A percentile compares a stretch with the other conserved stretches of the same genome.
Evolutionary conservation across 768 basidiomycete species (phyloP).

Genomic region (Fomitopsis serialis): DNA sequence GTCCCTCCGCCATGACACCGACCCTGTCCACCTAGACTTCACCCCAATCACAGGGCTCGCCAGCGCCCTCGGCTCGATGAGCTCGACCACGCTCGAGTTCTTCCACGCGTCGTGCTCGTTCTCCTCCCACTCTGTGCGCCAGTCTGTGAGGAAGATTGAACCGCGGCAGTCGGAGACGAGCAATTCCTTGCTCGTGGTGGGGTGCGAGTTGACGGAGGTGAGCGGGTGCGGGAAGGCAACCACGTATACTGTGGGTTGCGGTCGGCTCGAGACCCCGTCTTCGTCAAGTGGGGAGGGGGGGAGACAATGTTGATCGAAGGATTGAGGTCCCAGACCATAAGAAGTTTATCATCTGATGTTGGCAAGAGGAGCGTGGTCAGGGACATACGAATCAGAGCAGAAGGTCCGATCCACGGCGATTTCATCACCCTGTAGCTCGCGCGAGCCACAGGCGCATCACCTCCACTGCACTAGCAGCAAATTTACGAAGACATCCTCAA

Average conservation of each 20-base stretch:
- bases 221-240: conserved; percentile 73
- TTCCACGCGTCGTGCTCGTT: conserved; percentile 49
- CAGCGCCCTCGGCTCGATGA: conserved; percentile 64
- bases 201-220: conserved; percentile 62
- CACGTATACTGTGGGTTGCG: conserved; percentile 74
- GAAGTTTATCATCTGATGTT: conserved; percentile 69
- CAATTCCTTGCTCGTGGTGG: conserved; percentile 71
- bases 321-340: conserved; percentile 84
- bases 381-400: too few relatives aligned
- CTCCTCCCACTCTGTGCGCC: conserved; percentile 65
- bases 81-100: conserved; percentile 60
- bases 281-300: conserved; percentile 26
- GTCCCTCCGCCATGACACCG: conserved; percentile 66
- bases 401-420: too few relatives aligned
- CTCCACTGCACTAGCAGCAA: too few relatives aligned
- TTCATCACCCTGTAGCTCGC: too few relatives aligned
- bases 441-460: too few relatives aligned
- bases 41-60: conserved; percentile 45
- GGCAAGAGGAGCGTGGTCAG: background rate
- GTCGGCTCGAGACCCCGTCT: conserved; percentile 33
- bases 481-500: too few relatives aligned
- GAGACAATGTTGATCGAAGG: conserved; percentile 46
- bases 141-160: conserved; percentile 74
- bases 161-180: conserved; percentile 73
- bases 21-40: conserved; percentile 45